These are phyloP conservation scores for Penicillium sp. DNA, from an alignment of 2,329 filamentous ascomycete species.

Conservation along the genomic window DNA sequence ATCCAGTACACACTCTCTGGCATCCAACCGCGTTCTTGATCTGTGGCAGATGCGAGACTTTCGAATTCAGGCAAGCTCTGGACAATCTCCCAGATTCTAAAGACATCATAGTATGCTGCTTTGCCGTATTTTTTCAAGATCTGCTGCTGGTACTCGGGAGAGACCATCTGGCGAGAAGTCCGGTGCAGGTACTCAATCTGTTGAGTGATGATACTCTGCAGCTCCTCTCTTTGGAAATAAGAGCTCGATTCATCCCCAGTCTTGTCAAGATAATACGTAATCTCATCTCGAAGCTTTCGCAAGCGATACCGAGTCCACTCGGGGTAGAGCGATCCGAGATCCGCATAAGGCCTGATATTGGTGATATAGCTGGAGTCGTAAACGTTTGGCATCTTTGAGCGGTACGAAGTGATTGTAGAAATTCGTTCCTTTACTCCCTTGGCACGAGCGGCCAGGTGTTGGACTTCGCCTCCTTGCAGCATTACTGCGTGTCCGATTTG, in stretches of 20 bases:
- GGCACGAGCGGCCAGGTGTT: conserved; percentile 27
- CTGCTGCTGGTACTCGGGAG: conserved; percentile 5
- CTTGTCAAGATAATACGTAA: conserved; percentile 6
- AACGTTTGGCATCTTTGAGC: conserved; percentile 15
- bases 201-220: conserved; percentile 6
- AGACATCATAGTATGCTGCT: conserved; percentile 12
- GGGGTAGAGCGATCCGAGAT: conserved; percentile 18
- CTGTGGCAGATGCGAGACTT: conserved; percentile 3
- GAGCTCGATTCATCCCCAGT: not conserved
- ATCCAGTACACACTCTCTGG: conserved; percentile 13
- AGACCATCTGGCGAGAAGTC: conserved; percentile 16
- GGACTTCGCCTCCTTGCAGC: conserved; percentile 30
- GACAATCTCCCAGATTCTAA: conserved; percentile 11
- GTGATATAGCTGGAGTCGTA: conserved; percentile 25
- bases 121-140: conserved; percentile 8
- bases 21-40: conserved; percentile 8
- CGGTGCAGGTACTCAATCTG: conserved; percentile 15
- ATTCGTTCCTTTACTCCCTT: conserved; percentile 26
- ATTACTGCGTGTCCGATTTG: conserved; percentile 14
- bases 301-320: conserved; percentile 24
- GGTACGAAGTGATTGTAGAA: conserved; percentile 28
- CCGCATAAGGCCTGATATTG: conserved; percentile 22
- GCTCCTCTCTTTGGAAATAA: not conserved
- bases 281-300: conserved; percentile 17
- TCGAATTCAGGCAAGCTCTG: conserved; percentile 8